Base-by-base conservation (phyloP, 176 grass and related monocot genomes). In the Eremochloa ophiuroides region DNA sequence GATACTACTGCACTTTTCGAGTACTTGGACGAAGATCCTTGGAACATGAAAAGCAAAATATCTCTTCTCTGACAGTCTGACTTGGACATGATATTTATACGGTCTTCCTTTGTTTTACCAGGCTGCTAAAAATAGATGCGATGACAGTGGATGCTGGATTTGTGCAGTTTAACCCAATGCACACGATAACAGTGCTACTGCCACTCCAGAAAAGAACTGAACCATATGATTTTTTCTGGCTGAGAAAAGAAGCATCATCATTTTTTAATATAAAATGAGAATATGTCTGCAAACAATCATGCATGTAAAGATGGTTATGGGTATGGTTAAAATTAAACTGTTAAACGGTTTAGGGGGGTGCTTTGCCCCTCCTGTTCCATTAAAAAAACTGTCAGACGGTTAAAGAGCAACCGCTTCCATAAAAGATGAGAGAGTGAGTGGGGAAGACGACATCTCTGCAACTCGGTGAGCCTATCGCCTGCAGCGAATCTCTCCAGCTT, bases 401-500 rank as follows among this genome's bases (percentile, higher is more conserved):
- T 80, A 74, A 84, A 44, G 34, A 26, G 60, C 55, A 84, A 61
- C 72, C 16, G 78, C 56, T 76, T 72, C 76, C 39, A 71, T 29
- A 66, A 61, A 88, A 74, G 40, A 70, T 44, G 30, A 23, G 76
- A 76, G 33, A 86, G 58, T 39, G 66, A 23, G 55, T 25, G 79
- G 74, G 29, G 83, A 76, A 83, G 71, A 64, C 38, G 81, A 80
- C 80, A 77, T 39, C 79, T 77, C 43, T 47, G 75, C 79, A 66
- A 31, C 84, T 86, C 70, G 22, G 69, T 17, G 37, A 42, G 25
- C 88, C 69, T 75, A 62, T 68, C 59, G 25, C 66, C 73, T 74
- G 53, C 67, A 86, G 84, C 87, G 30, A 85, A 69, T 89, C 80
- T 80, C 80, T 94, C 83, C 60, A 39, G 23, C 66, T 80, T 74